Evolutionary conservation across 257 asterid species (phyloP).

Genomic region (Euphrasia confusa): DNA sequence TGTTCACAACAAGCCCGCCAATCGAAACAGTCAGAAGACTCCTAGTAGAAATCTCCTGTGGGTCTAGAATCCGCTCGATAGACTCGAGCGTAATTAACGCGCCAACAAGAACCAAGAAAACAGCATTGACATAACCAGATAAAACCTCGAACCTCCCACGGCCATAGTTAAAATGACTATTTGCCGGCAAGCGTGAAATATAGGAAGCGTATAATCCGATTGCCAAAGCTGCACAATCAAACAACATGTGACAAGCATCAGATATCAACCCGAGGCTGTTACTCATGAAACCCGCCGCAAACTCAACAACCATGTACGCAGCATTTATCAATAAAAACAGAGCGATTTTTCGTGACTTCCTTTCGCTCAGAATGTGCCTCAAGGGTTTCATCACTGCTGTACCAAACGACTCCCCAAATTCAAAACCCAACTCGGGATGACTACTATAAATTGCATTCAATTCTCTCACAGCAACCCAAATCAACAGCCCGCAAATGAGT

Average conservation of each 20-base stretch:
- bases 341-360: constrained; percentile 89
- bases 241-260: constrained; percentile 97
- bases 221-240: constrained; percentile 96
- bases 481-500: constrained; percentile 69
- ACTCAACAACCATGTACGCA: constrained; percentile 91
- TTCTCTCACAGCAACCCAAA: constrained; percentile 71
- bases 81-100: constrained; percentile 82
- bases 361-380: constrained; percentile 78
- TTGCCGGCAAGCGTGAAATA: constrained; percentile 88
- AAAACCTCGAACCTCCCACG: constrained; percentile 98
- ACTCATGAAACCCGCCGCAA: constrained; percentile 90
- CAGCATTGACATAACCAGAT: constrained; percentile 89
- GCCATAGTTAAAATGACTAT: constrained; percentile 77
- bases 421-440: constrained; percentile 68
- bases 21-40: constrained; percentile 75
- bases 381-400: constrained; percentile 67
- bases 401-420: constrained; percentile 48
- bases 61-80: constrained; percentile 85
- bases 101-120: constrained; percentile 87
- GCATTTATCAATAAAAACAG: constrained; percentile 81
- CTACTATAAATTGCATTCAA: constrained; percentile 40
- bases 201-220: constrained; percentile 94
- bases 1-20: constrained; percentile 89
- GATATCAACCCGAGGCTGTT: constrained; percentile 98
- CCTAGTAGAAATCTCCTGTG: constrained; percentile 88